These are phyloP conservation scores for Mycena haematopus DNA, from an alignment of 768 basidiomycete genomes.

Conservation along the genomic window DNA sequence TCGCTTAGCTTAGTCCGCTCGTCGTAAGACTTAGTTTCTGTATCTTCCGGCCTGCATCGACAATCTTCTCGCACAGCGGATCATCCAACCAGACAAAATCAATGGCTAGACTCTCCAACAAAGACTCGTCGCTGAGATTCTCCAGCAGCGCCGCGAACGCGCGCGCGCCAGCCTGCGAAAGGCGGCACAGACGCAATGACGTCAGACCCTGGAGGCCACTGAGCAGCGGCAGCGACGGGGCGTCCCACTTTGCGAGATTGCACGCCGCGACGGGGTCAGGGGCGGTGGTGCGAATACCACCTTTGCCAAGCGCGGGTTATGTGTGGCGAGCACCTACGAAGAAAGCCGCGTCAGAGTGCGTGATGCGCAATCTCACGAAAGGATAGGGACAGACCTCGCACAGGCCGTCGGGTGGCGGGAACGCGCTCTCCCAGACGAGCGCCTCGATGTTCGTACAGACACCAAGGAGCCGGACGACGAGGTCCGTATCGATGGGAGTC, in stretches of 20 bases:
- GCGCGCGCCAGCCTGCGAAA: constrained; percentile 43
- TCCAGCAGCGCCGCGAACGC: constrained; percentile 37
- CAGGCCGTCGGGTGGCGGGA: constrained; percentile 45
- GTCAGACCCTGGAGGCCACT: constrained; percentile 34
- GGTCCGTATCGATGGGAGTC: constrained; percentile 30
- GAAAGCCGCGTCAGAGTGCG: constrained; percentile 5
- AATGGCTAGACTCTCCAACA: constrained; percentile 39
- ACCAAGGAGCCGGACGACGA: constrained; percentile 28
- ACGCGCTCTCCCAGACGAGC: constrained; percentile 40
- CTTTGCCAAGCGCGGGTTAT: constrained; percentile 32
- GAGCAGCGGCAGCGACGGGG: constrained; percentile 42
- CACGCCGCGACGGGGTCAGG: constrained; percentile 26
- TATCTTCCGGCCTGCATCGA: constrained; percentile 38
- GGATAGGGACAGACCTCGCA: constrained; percentile 40
- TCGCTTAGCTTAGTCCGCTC: constrained; percentile 45
- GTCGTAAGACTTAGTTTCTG: constrained; percentile 41
- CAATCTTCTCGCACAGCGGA: constrained; percentile 41
- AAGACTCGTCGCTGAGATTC: constrained; percentile 37
- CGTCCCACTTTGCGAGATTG: constrained; percentile 42
- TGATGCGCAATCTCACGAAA: neutral
- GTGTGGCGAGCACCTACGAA: constrained; percentile 32
- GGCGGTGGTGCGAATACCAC: constrained; percentile 35
- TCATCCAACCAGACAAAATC: constrained; percentile 51
- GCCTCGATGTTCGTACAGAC: constrained; percentile 37
- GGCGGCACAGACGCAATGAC: constrained; percentile 38